phyloP scores from a whole-genome alignment of 192 early-diverging fungal genomes.

The Rhizoclosmatium globosum region DNA sequence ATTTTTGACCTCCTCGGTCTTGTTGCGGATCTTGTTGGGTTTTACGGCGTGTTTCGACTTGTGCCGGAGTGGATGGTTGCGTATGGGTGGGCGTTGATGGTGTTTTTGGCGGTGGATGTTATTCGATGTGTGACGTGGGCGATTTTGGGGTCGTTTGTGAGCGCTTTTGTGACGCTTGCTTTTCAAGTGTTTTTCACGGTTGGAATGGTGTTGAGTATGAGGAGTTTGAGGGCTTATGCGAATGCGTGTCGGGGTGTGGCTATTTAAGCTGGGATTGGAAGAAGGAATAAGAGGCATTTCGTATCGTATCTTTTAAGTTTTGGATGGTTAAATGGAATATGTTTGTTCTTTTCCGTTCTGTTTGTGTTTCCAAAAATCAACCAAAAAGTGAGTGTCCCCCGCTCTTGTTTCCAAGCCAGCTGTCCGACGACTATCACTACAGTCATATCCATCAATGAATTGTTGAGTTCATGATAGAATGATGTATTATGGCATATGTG shows the following conservation, averaged over 20 bases:
- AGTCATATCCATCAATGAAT: too few relatives aligned
- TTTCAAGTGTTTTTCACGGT: constrained; percentile 18
- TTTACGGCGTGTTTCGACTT: constrained; percentile 14
- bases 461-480: too few relatives aligned
- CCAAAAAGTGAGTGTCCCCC: too few relatives aligned
- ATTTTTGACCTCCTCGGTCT: constrained; percentile 18
- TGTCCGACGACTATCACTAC: too few relatives aligned
- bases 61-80: constrained; percentile 24
- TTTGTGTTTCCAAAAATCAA: too few relatives aligned
- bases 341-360: too few relatives aligned
- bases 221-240: constrained; percentile 14
- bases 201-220: constrained; percentile 10
- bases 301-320: too few relatives aligned
- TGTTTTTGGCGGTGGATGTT: constrained; percentile 9
- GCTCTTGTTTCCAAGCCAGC: too few relatives aligned
- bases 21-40: background rate
- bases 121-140: constrained; percentile 15
- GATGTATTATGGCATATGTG: too few relatives aligned
- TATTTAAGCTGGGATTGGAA: background rate
- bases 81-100: constrained; percentile 27
- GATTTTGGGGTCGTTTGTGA: background rate
- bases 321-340: too few relatives aligned
- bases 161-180: constrained; percentile 7
- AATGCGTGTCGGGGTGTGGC: constrained; percentile 3
- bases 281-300: too few relatives aligned